Conservation (phyloP, 164 flowering plant species). For the Tinospora cordifolia region DNA sequence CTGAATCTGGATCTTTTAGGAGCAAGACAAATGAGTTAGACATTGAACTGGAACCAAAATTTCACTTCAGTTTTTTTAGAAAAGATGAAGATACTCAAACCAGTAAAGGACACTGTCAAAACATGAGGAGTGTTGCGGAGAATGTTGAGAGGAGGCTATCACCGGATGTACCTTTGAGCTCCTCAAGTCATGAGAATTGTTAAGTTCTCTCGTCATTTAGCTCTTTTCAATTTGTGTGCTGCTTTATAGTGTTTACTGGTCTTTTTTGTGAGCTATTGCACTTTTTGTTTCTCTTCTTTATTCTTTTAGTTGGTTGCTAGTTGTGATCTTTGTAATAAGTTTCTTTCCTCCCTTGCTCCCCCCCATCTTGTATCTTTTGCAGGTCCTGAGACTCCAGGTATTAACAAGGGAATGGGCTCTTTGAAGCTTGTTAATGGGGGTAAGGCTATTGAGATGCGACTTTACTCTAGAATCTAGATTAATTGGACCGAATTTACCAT, state of each 20-base stretch:
- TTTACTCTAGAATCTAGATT: background rate
- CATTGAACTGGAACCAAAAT: slow-evolving; percentile 18
- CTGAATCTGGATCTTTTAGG: slow-evolving; percentile 25
- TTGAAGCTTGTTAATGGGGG: slow-evolving; percentile 67
- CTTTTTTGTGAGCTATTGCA: no score
- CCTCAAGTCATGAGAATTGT: slow-evolving; percentile 29
- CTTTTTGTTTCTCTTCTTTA: background rate
- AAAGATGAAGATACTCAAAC: slow-evolving; percentile 30
- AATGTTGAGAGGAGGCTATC: slow-evolving; percentile 34
- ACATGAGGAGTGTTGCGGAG: slow-evolving; percentile 28
- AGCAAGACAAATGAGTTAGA: slow-evolving; percentile 22
- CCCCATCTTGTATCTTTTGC: slow-evolving; percentile 10
- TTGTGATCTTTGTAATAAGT: background rate
- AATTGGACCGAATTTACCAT: slow-evolving; percentile 4
- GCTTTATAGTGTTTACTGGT: background rate
- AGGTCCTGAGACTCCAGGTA: slow-evolving; percentile 34
- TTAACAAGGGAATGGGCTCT: slow-evolving; percentile 25
- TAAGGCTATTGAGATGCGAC: slow-evolving; percentile 13
- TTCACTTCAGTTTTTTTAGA: slow-evolving; percentile 20
- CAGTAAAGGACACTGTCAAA: slow-evolving; percentile 24
- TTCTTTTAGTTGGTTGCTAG: background rate
- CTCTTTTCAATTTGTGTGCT: background rate
- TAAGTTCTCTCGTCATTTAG: slow-evolving; percentile 15
- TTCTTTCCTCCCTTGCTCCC: slow-evolving; percentile 1
- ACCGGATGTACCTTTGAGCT: slow-evolving; percentile 18